Percentiles rank a stretch among this genome's conserved stretches.
phyloP scores from a whole-genome alignment of 352 stramenopile genomes.

The Pythium guiyangense region DNA sequence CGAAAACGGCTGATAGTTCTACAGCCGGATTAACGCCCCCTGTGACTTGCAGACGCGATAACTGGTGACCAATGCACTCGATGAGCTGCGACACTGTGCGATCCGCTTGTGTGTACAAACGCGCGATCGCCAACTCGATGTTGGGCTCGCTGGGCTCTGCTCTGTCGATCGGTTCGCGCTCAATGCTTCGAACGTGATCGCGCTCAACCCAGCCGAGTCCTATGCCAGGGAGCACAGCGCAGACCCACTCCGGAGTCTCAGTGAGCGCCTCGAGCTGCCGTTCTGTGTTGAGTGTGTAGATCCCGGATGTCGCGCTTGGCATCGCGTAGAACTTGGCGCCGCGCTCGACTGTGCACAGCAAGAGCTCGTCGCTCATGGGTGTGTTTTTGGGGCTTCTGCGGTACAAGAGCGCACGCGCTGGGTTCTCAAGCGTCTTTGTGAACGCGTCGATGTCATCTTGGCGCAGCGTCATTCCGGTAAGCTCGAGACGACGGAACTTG shows the following conservation, averaged over 20 bases:
- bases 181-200: background rate
- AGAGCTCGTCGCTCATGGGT: background rate
- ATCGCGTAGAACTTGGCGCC: too few species aligned
- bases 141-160: too few species aligned
- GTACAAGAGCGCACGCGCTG: conserved; percentile 3
- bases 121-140: background rate
- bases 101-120: background rate
- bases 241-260: too few species aligned
- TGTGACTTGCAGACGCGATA: background rate
- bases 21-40: background rate
- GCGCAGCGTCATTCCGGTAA: background rate
- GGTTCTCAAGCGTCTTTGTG: background rate
- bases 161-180: background rate
- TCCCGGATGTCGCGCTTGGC: too few species aligned
- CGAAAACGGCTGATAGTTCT: background rate
- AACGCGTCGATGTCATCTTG: background rate
- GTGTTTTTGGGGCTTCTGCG: background rate
- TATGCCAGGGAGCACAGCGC: background rate
- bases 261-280: too few species aligned
- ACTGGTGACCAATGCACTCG: background rate
- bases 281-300: too few species aligned
- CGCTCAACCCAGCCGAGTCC: background rate
- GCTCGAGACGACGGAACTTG: too few species aligned
- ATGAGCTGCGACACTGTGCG: background rate
- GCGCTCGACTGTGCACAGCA: background rate